Base-by-base conservation (phyloP, 78 protist species). In the Cyanophora paradoxa region DNA sequence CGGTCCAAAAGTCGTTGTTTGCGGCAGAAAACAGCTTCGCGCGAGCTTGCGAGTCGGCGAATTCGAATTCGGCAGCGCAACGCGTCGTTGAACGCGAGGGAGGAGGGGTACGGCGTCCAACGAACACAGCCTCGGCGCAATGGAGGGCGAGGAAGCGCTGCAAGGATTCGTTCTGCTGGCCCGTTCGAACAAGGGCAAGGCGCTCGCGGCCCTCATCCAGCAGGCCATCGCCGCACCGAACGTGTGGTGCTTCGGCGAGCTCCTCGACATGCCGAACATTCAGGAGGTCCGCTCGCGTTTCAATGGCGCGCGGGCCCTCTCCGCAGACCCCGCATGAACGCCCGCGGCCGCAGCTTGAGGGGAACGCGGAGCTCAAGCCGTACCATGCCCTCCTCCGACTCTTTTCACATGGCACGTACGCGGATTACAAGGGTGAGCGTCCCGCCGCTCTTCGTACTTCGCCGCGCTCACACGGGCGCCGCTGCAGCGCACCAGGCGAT, bases 331-430 rank as follows among this genome's bases (percentile, higher is more conserved):
- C 19, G 28, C 26, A 16, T 54, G 11, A 24, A 6, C 61, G 11
- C 34, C 5, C 22, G 26, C 19, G 22, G 6, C 31, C 26, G 11
- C 13, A 22, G 61, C 61, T 10, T 24, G 61, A 10, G 22, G 28
- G 13, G 11, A 54, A 19, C 26, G 28, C 61, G 6, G 61, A 6
- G 31, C 33, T 33, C 65, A 58, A 31, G 5, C 37, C 65, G 11
- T 17, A 16, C 4, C 13, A 6, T 7, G 52, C 11, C n/a, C 66
- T 71, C 3, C 52, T 71, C 31, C 3, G 31, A 16, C 1, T 56
- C 26, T 71, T 71, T 10, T 64, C 76, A 1, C 56, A 39, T 54
- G 76, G 76, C 48, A 71, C 76, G 6, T 71, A 62, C 67, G 0
- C 16, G n/a, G 75, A 69, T 24, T 69, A 52, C 75, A 30, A 24